Evolutionary conservation across 2,329 filamentous ascomycete species (phyloP).

Genomic region (Penicillium aurantiogriseum): DNA sequence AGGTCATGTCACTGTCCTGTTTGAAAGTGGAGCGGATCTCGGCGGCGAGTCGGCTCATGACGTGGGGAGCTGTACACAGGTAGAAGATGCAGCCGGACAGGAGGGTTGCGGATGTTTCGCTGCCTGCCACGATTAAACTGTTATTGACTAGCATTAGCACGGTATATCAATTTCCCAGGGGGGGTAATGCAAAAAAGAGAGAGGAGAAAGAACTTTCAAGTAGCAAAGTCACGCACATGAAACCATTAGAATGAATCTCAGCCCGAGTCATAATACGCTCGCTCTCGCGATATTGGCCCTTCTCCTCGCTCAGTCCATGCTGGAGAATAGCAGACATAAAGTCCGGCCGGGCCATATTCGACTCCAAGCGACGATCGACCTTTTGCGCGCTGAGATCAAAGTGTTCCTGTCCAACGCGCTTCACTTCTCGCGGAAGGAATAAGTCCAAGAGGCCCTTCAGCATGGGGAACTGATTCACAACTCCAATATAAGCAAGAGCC

Average conservation of each 20-base stretch:
- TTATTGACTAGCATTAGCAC: not conserved
- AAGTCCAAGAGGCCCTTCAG: conserved; percentile 9
- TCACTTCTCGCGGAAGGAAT: conserved; percentile 14
- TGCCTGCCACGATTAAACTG: conserved; percentile 37
- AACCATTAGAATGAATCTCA: conserved; percentile 26
- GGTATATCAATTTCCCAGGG: not conserved
- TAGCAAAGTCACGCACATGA: conserved; percentile 15
- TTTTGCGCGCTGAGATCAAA: conserved; percentile 23
- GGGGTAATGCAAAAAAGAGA: too few relatives aligned
- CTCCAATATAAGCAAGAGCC: conserved; percentile 16
- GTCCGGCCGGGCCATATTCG: conserved; percentile 19
- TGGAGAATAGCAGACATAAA: conserved; percentile 28
- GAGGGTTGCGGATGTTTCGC: conserved; percentile 43
- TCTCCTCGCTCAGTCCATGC: conserved; percentile 20
- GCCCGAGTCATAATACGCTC: conserved; percentile 24
- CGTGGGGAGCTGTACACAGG: conserved; percentile 23
- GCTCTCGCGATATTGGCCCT: conserved; percentile 14
- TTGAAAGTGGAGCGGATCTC: conserved; percentile 29
- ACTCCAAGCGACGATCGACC: conserved; percentile 21
- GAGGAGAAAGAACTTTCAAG: too few relatives aligned
- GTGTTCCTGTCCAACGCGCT: conserved; percentile 17
- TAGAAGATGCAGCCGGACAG: conserved; percentile 38
- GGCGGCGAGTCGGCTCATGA: conserved; percentile 17
- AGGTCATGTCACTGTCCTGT: conserved; percentile 32
- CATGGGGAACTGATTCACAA: conserved; percentile 21